A percentile compares a stretch with the other conserved stretches of the same genome.
Evolutionary conservation across 2,329 filamentous ascomycete genomes (phyloP).

Genomic region (Hymenoscyphus infarciens): DNA sequence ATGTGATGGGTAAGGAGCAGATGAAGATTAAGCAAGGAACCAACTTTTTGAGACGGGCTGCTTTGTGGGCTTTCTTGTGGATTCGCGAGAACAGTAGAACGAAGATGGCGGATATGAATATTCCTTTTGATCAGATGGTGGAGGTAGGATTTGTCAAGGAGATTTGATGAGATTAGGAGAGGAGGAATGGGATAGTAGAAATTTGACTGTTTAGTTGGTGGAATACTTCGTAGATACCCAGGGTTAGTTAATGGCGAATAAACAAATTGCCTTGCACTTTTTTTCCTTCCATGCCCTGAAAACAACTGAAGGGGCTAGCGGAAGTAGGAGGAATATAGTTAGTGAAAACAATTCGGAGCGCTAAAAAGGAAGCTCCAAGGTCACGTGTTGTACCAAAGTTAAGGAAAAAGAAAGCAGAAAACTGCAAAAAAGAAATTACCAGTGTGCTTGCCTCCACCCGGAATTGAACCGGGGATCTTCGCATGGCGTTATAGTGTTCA

Average conservation of each 20-base stretch:
- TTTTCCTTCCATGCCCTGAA: background rate
- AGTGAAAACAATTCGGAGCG: too few relatives aligned
- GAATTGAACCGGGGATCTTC: background rate
- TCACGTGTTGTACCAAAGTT: too few relatives aligned
- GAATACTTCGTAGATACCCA: background rate
- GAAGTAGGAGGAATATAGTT: too few relatives aligned
- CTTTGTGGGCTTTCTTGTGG: conserved; percentile 58
- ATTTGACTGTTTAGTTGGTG: background rate
- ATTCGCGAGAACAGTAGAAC: conserved; percentile 62
- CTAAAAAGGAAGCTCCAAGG: too few relatives aligned
- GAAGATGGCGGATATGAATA: conserved; percentile 60
- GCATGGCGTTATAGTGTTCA: background rate
- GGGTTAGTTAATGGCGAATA: background rate
- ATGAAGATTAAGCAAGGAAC: conserved; percentile 47
- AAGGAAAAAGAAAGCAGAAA: background rate
- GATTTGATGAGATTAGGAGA: conserved; percentile 36
- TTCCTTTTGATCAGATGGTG: conserved; percentile 58
- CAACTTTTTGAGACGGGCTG: conserved; percentile 39
- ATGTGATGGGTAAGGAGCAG: conserved; percentile 60
- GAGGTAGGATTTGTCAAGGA: conserved; percentile 70
- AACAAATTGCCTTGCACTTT: background rate
- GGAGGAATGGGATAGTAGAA: background rate
- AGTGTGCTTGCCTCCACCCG: background rate
- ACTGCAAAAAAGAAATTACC: background rate
- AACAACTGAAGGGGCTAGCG: too few relatives aligned